Conservation (phyloP, 768 basidiomycete genomes). For the Rhodocollybia butyracea region DNA sequence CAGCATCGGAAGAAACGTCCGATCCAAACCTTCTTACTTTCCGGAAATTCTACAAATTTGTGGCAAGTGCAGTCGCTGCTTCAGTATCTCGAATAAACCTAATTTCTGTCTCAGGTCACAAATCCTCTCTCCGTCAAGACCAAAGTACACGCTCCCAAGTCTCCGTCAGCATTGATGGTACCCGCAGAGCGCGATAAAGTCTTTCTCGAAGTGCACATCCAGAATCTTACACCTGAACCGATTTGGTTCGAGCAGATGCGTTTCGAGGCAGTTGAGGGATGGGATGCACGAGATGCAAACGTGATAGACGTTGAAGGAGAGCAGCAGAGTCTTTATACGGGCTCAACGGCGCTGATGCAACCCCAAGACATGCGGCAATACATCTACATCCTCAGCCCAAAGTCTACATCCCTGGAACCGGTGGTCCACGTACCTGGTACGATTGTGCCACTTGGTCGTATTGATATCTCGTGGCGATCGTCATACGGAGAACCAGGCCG, state of each 20-base stretch:
- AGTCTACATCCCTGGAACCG: conserved; percentile 38
- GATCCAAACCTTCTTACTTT: conserved; percentile 34
- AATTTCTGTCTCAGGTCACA: conserved; percentile 56
- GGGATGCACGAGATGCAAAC: conserved; percentile 60
- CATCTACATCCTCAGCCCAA: conserved; percentile 75
- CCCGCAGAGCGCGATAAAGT: conserved; percentile 70
- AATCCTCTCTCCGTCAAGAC: conserved; percentile 95
- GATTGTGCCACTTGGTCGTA: conserved; percentile 75
- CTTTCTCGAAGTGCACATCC: conserved; percentile 90
- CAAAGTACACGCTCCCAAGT: conserved; percentile 77
- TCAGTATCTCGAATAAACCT: background rate
- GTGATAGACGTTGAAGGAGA: conserved; percentile 25
- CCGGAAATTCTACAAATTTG: conserved; percentile 76
- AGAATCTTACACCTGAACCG: conserved; percentile 77
- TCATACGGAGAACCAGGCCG: conserved; percentile 84
- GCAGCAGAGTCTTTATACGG: conserved; percentile 49
- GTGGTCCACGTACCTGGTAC: conserved; percentile 60
- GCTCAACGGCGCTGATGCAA: conserved; percentile 67
- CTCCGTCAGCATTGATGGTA: conserved; percentile 68
- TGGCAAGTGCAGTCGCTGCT: conserved; percentile 45
- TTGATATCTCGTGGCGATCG: conserved; percentile 89
- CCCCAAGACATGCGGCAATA: conserved; percentile 87
- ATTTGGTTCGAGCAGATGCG: conserved; percentile 81
- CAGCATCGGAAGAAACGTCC: conserved; percentile 44
- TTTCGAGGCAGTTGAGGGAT: conserved; percentile 69